A percentile compares a stretch with the other conserved stretches of the same genome.
phyloP scores from a whole-genome alignment of 495 filamentous ascomycete species.

The Penicillium salamii region DNA sequence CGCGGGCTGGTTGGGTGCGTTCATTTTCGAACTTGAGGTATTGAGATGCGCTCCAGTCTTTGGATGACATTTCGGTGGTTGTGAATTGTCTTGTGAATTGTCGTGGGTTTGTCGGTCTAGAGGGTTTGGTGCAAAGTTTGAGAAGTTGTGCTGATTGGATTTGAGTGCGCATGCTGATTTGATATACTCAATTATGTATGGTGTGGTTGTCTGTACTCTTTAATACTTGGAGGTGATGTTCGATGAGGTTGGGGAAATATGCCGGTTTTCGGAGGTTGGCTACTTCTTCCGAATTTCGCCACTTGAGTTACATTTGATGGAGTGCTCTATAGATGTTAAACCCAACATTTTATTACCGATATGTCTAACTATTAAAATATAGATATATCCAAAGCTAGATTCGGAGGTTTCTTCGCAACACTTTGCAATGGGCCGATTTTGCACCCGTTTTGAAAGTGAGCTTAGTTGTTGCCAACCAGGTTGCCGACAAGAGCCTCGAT shows the following conservation, averaged over 20 bases:
- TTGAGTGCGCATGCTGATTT: not conserved
- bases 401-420: not conserved
- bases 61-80: constrained; percentile 25
- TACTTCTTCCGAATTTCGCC: constrained; percentile 2
- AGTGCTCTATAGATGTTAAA: not conserved
- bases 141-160: not conserved
- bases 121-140: not conserved
- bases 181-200: not conserved
- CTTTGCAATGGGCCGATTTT: not conserved
- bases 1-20: constrained; percentile 42
- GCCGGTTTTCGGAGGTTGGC: constrained; percentile 4
- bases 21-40: constrained; percentile 49
- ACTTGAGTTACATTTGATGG: not conserved
- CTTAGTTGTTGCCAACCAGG: constrained; percentile 4
- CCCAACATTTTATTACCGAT: not conserved
- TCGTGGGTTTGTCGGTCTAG: not conserved
- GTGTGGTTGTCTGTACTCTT: not conserved
- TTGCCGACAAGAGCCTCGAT: not conserved
- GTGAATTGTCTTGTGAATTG: constrained; percentile 1
- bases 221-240: not conserved
- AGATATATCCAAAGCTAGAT: not conserved
- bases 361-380: not conserved
- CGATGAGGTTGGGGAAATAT: not conserved
- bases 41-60: constrained; percentile 47
- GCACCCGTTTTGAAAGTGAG: not conserved